Conservation (phyloP, 768 basidiomycete genomes). For the Amyloporia xantha region DNA sequence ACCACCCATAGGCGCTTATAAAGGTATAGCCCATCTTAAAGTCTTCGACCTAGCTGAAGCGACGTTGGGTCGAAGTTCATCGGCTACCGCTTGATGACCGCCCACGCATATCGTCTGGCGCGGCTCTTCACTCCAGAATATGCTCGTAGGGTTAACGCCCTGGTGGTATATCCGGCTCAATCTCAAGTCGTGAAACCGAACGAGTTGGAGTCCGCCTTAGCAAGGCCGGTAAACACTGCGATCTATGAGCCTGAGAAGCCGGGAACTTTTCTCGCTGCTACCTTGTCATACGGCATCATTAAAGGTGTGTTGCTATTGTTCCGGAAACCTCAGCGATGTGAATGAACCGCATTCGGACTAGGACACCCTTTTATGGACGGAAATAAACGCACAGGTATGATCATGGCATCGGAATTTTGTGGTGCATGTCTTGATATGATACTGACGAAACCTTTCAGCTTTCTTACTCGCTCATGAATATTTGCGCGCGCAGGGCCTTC, state of each 20-base stretch:
- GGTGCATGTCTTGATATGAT: neutral
- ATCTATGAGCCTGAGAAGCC: constrained; percentile 24
- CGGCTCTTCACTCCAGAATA: constrained; percentile 24
- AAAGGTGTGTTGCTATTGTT: constrained; percentile 8
- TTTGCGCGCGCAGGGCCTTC: constrained; percentile 25
- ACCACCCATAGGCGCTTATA: too few relatives aligned
- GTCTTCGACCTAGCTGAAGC: too few relatives aligned
- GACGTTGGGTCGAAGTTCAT: too few relatives aligned
- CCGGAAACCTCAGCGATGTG: neutral
- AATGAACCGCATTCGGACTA: neutral
- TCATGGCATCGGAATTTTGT: neutral
- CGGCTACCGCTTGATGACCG: too few relatives aligned
- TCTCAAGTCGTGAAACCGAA: constrained; percentile 28
- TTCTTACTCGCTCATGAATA: constrained; percentile 30
- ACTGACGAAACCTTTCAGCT: constrained; percentile 12
- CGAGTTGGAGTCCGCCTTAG: constrained; percentile 25
- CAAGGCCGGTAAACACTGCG: constrained; percentile 21
- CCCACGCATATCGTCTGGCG: constrained; percentile 18
- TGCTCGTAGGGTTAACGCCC: constrained; percentile 23
- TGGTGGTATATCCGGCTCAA: constrained; percentile 26
- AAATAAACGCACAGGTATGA: constrained; percentile 22
- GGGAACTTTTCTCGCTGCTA: constrained; percentile 24
- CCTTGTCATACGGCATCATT: constrained; percentile 27
- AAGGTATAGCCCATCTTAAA: too few relatives aligned
- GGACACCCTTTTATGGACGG: constrained; percentile 27